Conservation (phyloP, 495 filamentous ascomycete species). For the Parathielavia hyrcaniae region DNA sequence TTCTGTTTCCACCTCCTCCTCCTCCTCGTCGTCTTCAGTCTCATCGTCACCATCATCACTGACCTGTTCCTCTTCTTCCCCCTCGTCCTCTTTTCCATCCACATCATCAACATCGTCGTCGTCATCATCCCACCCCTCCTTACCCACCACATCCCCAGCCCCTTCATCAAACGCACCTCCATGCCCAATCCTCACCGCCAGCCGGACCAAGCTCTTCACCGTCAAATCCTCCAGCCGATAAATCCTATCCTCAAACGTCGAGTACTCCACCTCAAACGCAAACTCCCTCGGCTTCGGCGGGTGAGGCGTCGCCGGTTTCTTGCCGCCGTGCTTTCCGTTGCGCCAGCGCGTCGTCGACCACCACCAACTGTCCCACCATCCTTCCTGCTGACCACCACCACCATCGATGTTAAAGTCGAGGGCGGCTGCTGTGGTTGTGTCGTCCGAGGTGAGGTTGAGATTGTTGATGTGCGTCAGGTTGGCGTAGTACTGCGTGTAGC, state of each 20-base stretch:
- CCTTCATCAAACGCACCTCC: constrained; percentile 12
- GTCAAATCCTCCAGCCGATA: constrained; percentile 80
- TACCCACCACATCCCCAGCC: constrained; percentile 1
- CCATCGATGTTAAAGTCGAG: no score
- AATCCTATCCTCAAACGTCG: constrained; percentile 64
- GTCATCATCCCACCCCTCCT: background rate
- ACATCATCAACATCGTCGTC: constrained; percentile 3
- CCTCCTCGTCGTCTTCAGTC: constrained; percentile 15
- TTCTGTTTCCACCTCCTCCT: constrained; percentile 27
- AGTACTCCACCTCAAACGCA: constrained; percentile 78
- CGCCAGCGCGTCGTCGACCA: constrained; percentile 39
- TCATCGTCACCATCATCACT: constrained; percentile 23
- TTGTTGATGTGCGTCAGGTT: constrained; percentile 87
- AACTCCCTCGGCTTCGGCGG: constrained; percentile 56
- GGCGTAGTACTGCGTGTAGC: constrained; percentile 86
- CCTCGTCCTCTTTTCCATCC: constrained; percentile 15
- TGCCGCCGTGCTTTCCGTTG: constrained; percentile 53
- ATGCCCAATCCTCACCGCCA: constrained; percentile 67
- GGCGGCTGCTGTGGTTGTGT: constrained; percentile 35
- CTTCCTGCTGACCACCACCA: constrained; percentile 12
- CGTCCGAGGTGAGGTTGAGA: constrained; percentile 17
- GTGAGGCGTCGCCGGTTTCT: constrained; percentile 37
- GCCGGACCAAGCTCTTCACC: constrained; percentile 67
- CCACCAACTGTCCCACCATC: background rate
- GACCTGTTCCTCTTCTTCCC: constrained; percentile 18